A percentile compares a stretch with the other conserved stretches of the same genome.
Evolutionary conservation across 805 yeast species (phyloP).

Genomic region (Brettanomyces anomalus): DNA sequence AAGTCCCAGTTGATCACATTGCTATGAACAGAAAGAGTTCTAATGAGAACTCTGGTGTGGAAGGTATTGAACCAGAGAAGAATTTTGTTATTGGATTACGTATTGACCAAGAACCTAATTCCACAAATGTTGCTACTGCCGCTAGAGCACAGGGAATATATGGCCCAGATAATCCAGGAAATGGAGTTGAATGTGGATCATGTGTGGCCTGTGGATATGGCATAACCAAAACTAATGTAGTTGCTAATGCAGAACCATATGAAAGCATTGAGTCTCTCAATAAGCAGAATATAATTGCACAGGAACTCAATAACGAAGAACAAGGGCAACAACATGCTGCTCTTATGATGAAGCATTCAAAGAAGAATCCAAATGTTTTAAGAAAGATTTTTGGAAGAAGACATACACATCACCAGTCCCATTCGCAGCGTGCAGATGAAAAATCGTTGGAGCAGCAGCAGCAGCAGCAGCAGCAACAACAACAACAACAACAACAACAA

Average conservation of each 20-base stretch:
- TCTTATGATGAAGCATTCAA: not conserved
- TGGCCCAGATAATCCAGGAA: not conserved
- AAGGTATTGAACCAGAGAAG: slow-evolving; percentile 20
- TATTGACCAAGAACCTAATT: slow-evolving; percentile 5
- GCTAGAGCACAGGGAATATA: slow-evolving; percentile 1
- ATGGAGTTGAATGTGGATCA: slow-evolving; percentile 18
- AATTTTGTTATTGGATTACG: slow-evolving; percentile 21
- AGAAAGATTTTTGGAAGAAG: slow-evolving; percentile 10
- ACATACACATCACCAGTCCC: slow-evolving; percentile 5
- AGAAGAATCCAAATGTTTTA: slow-evolving; percentile 7
- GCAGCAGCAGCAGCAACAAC: slow-evolving; percentile 5
- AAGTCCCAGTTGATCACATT: slow-evolving; percentile 29
- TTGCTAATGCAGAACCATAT: not conserved
- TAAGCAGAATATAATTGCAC: not conserved
- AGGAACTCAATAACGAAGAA: slow-evolving; percentile 1
- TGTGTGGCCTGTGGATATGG: slow-evolving; percentile 23
- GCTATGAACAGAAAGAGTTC: slow-evolving; percentile 20
- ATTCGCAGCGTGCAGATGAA: not conserved
- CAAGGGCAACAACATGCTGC: not conserved
- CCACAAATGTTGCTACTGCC: slow-evolving; percentile 5
- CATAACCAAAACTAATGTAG: slow-evolving; percentile 1
- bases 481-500: not conserved
- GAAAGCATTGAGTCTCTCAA: slow-evolving; percentile 1
- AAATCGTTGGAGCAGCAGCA: slow-evolving; percentile 1
- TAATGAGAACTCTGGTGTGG: slow-evolving; percentile 19